A percentile compares a stretch with the other conserved stretches of the same genome.
phyloP scores from a whole-genome alignment of 228 moss, liverwort and hornwort genomes.

The Sphagnum magellanicum region DNA sequence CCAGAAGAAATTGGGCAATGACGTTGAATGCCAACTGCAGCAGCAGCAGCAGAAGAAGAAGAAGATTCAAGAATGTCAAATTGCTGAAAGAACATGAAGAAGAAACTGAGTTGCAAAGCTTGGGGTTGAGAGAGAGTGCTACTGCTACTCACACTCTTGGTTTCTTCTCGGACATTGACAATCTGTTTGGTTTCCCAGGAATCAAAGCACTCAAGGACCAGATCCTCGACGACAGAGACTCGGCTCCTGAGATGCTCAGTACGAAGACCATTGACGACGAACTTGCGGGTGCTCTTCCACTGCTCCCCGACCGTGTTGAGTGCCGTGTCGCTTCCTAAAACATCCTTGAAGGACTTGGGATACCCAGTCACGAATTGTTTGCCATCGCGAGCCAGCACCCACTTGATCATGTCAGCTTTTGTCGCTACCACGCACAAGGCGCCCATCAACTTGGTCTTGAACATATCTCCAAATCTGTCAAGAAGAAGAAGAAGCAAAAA shows the following conservation, averaged over 20 bases:
- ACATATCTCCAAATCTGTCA: constrained; percentile 18
- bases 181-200: constrained; percentile 12
- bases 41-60: too few species aligned
- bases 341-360: constrained; percentile 14
- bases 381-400: constrained; percentile 17
- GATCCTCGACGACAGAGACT: constrained; percentile 11
- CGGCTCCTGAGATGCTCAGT: constrained; percentile 6
- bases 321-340: constrained; percentile 17
- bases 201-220: constrained; percentile 11
- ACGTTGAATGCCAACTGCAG: constrained; percentile 25
- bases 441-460: constrained; percentile 26
- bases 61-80: too few species aligned
- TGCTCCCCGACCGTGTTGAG: constrained; percentile 18
- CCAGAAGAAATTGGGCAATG: constrained; percentile 22
- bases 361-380: constrained; percentile 19
- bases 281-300: constrained; percentile 18
- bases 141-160: constrained; percentile 19
- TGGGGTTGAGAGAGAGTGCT: too few species aligned
- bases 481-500: neutral
- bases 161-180: constrained; percentile 23
- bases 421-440: constrained; percentile 9
- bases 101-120: too few species aligned
- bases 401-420: constrained; percentile 13
- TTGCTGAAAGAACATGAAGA: too few species aligned
- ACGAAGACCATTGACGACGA: constrained; percentile 15